Conservation (phyloP, 2,329 filamentous ascomycete species). For the Tolypocladium pustulatum region DNA sequence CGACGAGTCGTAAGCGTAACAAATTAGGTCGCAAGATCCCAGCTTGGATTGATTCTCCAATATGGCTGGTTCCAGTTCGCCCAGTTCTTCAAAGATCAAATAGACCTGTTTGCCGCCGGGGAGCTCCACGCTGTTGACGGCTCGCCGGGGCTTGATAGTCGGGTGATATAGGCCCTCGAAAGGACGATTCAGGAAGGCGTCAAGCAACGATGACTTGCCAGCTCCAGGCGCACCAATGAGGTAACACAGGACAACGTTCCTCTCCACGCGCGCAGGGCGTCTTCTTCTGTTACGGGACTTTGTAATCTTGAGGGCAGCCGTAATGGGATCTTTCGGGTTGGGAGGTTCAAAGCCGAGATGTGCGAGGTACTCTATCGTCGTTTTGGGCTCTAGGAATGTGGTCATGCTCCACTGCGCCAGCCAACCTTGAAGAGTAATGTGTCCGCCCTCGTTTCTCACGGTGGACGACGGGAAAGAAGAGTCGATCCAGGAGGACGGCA, state of each 20-base stretch:
- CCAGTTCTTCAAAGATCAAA: slow-evolving; percentile 87
- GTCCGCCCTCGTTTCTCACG: slow-evolving; percentile 86
- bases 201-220: slow-evolving; percentile 84
- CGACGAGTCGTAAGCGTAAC: slow-evolving; percentile 93
- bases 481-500: slow-evolving; percentile 80
- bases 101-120: slow-evolving; percentile 96
- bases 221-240: slow-evolving; percentile 76
- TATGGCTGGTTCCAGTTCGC: slow-evolving; percentile 89
- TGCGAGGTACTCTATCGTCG: slow-evolving; percentile 88
- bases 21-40: slow-evolving; percentile 86
- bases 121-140: slow-evolving; percentile 93
- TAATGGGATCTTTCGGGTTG: slow-evolving; percentile 65
- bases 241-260: slow-evolving; percentile 91
- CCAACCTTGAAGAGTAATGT: slow-evolving; percentile 96
- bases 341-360: slow-evolving; percentile 88
- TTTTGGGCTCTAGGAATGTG: slow-evolving; percentile 90
- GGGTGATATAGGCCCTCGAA: slow-evolving; percentile 80
- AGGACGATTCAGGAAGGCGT: slow-evolving; percentile 81
- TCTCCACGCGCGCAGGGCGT: slow-evolving; percentile 74
- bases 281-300: slow-evolving; percentile 80
- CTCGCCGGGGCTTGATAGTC: slow-evolving; percentile 87
- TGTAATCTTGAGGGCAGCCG: slow-evolving; percentile 81
- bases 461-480: slow-evolving; percentile 87
- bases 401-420: slow-evolving; percentile 99
- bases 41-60: slow-evolving; percentile 85